These are phyloP conservation scores for Heterotrichella gracilis DNA, from an alignment of 352 stramenopile species.

Conservation along the genomic window DNA sequence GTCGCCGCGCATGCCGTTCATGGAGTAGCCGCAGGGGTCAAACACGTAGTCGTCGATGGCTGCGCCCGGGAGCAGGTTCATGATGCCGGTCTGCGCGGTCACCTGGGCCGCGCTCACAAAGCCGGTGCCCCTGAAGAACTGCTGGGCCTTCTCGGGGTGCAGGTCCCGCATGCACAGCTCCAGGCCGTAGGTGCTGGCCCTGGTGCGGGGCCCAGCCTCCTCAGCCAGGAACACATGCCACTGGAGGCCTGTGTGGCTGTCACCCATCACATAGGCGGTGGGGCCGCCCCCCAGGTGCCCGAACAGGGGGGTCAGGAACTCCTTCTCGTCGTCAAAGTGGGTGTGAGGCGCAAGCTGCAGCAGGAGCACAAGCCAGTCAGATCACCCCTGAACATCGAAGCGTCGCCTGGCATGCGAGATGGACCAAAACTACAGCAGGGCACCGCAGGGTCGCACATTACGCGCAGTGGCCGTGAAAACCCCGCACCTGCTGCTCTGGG, in stretches of 20 bases:
- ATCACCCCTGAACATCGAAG: too few species aligned
- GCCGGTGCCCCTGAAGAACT: constrained; percentile 41
- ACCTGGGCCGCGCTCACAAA: constrained; percentile 22
- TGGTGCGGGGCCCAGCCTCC: neutral
- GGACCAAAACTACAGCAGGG: neutral
- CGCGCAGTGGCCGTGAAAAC: neutral
- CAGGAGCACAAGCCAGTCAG: too few species aligned
- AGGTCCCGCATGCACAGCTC: constrained; percentile 48
- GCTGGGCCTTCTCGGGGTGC: constrained; percentile 34
- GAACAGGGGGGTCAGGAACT: too few species aligned
- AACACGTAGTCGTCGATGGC: constrained; percentile 82
- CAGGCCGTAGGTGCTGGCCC: constrained; percentile 26
- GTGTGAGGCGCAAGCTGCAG: too few species aligned
- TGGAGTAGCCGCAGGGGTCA: constrained; percentile 81
- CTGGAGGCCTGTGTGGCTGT: constrained; percentile 33
- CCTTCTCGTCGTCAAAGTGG: too few species aligned
- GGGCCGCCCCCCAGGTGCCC: neutral
- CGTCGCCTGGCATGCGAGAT: neutral
- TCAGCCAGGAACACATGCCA: neutral
- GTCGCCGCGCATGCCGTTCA: constrained; percentile 78
- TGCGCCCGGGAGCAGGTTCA: constrained; percentile 58
- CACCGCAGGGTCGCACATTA: neutral
- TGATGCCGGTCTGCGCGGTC: constrained; percentile 55
- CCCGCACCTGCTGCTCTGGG: neutral
- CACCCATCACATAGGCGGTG: constrained; percentile 28